phyloP scores from a whole-genome alignment of 1,139 yeast genomes.

The Wickerhamiella pararugosa region DNA sequence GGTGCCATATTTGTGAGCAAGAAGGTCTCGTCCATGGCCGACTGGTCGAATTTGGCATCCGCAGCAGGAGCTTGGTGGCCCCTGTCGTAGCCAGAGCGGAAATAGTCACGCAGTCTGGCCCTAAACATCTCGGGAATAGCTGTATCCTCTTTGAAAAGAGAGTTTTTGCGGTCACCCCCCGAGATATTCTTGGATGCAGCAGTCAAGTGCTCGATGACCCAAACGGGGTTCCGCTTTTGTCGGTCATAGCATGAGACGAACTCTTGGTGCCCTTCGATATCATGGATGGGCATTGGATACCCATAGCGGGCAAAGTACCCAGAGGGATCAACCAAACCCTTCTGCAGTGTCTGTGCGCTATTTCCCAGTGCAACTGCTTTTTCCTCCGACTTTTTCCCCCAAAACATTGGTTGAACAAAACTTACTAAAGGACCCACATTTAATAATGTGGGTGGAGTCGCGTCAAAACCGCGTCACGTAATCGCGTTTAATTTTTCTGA shows the following conservation, averaged over 20 bases:
- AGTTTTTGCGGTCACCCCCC: conserved; percentile 52
- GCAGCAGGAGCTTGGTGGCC: conserved; percentile 99
- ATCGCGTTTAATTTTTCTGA: too few species aligned
- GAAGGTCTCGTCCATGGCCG: conserved; percentile 92
- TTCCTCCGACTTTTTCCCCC: too few species aligned
- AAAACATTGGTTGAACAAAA: too few species aligned
- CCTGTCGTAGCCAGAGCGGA: conserved; percentile 89
- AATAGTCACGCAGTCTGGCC: conserved; percentile 65
- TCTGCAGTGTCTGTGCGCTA: too few species aligned
- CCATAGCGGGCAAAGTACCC: conserved; percentile 58
- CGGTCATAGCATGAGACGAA: conserved; percentile 81
- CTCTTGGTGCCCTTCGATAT: conserved; percentile 55
- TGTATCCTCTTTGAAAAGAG: conserved; percentile 79
- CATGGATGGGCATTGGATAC: conserved; percentile 89
- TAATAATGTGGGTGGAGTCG: too few species aligned
- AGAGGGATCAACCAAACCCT: conserved; percentile 39
- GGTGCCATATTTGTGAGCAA: conserved; percentile 84
- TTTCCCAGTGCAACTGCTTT: too few species aligned
- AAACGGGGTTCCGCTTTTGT: conserved; percentile 71
- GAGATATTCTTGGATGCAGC: conserved; percentile 42
- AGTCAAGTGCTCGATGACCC: conserved; percentile 88
- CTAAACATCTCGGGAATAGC: conserved; percentile 64
- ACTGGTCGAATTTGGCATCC: conserved; percentile 76
- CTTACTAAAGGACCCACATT: too few species aligned
- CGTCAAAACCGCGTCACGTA: too few species aligned